Conservation (phyloP, 2,329 filamentous ascomycete species). For the Setomelanomma holmii region DNA sequence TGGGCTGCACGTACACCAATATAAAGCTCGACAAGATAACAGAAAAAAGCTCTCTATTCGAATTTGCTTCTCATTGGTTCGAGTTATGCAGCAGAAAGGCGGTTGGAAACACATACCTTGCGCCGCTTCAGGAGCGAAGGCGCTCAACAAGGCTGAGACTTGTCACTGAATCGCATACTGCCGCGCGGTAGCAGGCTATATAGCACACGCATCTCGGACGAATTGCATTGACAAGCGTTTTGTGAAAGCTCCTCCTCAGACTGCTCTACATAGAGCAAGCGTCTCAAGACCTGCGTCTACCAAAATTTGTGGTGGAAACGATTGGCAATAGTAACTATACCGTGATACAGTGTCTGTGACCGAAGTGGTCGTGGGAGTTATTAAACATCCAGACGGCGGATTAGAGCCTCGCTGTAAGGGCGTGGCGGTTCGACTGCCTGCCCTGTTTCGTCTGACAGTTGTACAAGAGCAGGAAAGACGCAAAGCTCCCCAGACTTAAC, state of each 20-base stretch:
- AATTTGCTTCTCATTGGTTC: neutral
- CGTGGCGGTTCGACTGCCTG: conserved; percentile 33
- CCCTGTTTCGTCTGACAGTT: conserved; percentile 40
- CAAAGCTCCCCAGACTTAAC: conserved; percentile 38
- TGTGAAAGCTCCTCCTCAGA: too few relatives aligned
- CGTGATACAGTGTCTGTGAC: too few relatives aligned
- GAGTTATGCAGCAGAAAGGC: neutral
- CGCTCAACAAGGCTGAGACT: conserved; percentile 4
- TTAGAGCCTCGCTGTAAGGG: conserved; percentile 38
- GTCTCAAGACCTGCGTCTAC: too few relatives aligned
- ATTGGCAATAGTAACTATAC: too few relatives aligned
- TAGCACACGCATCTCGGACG: too few relatives aligned
- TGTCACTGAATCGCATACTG: neutral
- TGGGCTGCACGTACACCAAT: conserved; percentile 2
- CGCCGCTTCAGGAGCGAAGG: conserved; percentile 11
- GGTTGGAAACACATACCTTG: conserved; percentile 1
- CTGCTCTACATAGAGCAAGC: too few relatives aligned
- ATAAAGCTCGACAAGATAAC: neutral
- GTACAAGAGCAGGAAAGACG: conserved; percentile 45
- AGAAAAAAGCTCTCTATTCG: conserved; percentile 12
- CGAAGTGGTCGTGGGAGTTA: neutral
- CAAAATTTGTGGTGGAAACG: too few relatives aligned
- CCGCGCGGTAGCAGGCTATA: neutral
- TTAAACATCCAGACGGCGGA: conserved; percentile 34
- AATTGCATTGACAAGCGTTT: too few relatives aligned